Evolutionary conservation across 2,329 filamentous ascomycete genomes (phyloP).

Genomic region (Talaromyces sp.): DNA sequence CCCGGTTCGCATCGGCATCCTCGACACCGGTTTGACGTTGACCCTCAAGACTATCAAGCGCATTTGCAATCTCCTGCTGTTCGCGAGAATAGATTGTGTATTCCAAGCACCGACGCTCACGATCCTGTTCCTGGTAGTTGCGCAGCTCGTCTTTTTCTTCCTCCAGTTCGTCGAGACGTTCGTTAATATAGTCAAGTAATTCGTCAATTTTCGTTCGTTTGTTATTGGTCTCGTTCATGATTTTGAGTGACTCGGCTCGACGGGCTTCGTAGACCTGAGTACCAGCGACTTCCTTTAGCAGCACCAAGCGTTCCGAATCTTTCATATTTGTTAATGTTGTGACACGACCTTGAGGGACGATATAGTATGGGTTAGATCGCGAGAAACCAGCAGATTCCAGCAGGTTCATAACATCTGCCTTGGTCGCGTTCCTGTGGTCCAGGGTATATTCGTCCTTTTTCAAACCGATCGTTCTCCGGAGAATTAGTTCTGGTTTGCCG

Average conservation of each 20-base stretch:
- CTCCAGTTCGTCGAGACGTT: constrained; percentile 81
- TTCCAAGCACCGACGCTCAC: constrained; percentile 84
- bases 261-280: constrained; percentile 96
- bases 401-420: constrained; percentile 89
- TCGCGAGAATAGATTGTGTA: constrained; percentile 92
- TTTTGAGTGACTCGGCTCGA: constrained; percentile 85
- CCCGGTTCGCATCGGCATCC: constrained; percentile 74
- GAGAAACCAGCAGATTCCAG: constrained; percentile 96
- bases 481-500: constrained; percentile 80
- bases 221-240: constrained; percentile 94
- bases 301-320: constrained; percentile 79
- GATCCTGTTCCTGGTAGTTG: constrained; percentile 91
- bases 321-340: constrained; percentile 98
- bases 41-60: constrained; percentile 78
- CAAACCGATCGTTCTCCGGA: constrained; percentile 89
- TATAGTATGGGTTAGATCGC: constrained; percentile 96
- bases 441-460: constrained; percentile 99
- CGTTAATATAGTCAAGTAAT: constrained; percentile 83
- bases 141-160: constrained; percentile 96
- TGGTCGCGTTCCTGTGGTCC: constrained; percentile 93
- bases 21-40: constrained; percentile 77
- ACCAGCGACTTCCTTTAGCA: constrained; percentile 96
- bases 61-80: constrained; percentile 70
- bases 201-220: constrained; percentile 95
- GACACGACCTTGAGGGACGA: constrained; percentile 94